Evolutionary conservation across 2,329 filamentous ascomycete genomes (phyloP).

Genomic region (Colletotrichum lindemuthianum): DNA sequence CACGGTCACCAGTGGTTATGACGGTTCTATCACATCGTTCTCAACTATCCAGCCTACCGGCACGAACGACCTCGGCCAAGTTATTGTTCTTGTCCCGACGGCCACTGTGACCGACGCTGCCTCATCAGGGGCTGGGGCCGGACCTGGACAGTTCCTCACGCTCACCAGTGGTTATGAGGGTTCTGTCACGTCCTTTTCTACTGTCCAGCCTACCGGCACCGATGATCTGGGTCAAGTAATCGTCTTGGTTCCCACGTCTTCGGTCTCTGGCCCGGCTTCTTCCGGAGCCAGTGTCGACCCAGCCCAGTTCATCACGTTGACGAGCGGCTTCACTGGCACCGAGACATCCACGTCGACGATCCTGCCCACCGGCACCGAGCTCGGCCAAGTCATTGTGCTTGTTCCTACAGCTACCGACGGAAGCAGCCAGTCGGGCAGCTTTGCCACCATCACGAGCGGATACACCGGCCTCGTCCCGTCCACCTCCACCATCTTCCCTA

Average conservation of each 20-base stretch:
- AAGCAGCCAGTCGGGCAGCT: neutral
- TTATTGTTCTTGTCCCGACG: conserved; percentile 6
- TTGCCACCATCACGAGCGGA: conserved; percentile 7
- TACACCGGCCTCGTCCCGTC: conserved; percentile 2
- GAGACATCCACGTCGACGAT: neutral
- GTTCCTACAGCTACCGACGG: neutral
- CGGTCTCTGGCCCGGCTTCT: neutral
- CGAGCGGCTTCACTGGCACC: conserved; percentile 5
- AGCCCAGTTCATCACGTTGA: conserved; percentile 1
- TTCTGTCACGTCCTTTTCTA: neutral
- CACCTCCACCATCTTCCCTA: conserved; percentile 19
- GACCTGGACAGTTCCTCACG: neutral
- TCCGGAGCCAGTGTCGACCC: neutral
- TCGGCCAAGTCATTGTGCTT: neutral
- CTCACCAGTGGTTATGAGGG: conserved; percentile 11
- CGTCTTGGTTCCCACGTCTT: conserved; percentile 1
- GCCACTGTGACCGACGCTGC: neutral
- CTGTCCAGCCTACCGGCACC: neutral
- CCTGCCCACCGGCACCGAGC: neutral
- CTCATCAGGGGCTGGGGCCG: neutral
- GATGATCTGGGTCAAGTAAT: conserved; percentile 6
- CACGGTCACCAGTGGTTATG: conserved; percentile 9
- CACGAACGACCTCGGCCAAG: neutral
- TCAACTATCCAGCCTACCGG: neutral
- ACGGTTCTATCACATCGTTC: neutral